Percentiles rank a stretch among this genome's conserved stretches.
phyloP scores from a whole-genome alignment of 768 basidiomycete species.

The Zangia roseola region DNA sequence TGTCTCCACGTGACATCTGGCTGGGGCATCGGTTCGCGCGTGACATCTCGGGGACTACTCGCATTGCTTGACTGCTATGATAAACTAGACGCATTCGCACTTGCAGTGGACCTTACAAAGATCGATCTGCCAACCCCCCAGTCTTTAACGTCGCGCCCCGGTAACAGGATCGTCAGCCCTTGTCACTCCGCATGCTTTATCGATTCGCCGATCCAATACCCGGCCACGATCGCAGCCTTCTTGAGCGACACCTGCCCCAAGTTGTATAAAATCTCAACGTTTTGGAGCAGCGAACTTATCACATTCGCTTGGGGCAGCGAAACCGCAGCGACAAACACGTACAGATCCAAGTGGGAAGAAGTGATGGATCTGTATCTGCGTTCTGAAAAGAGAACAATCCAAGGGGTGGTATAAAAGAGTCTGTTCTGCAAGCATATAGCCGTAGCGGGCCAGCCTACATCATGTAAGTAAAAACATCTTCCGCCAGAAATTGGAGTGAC shows the following conservation, averaged over 20 bases:
- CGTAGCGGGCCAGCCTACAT: too few relatives aligned
- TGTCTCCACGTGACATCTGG: conserved; percentile 19
- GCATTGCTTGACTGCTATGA: conserved; percentile 16
- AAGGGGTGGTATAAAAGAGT: conserved; percentile 3
- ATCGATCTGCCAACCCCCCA: conserved; percentile 11
- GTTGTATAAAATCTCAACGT: too few relatives aligned
- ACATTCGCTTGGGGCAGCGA: too few relatives aligned
- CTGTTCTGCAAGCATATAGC: too few relatives aligned
- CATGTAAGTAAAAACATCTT: too few relatives aligned
- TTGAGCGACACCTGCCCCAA: too few relatives aligned
- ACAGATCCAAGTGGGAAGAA: conserved; percentile 21
- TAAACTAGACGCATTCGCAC: conserved; percentile 8
- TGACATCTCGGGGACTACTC: conserved; percentile 23
- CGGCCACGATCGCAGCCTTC: conserved; percentile 19
- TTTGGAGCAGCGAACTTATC: too few relatives aligned
- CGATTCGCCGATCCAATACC: conserved; percentile 21
- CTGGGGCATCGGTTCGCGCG: conserved; percentile 14
- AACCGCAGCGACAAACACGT: too few relatives aligned
- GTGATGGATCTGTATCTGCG: conserved; percentile 24
- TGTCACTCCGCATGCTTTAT: conserved; percentile 16
- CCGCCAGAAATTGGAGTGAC: too few relatives aligned
- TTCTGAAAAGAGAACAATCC: conserved; percentile 21
- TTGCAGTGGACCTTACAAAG: conserved; percentile 22
- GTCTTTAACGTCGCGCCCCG: neutral
- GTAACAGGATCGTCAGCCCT: conserved; percentile 9